phyloP scores from a whole-genome alignment of 2,329 filamentous ascomycete genomes.

The Nothophoma quercina region DNA sequence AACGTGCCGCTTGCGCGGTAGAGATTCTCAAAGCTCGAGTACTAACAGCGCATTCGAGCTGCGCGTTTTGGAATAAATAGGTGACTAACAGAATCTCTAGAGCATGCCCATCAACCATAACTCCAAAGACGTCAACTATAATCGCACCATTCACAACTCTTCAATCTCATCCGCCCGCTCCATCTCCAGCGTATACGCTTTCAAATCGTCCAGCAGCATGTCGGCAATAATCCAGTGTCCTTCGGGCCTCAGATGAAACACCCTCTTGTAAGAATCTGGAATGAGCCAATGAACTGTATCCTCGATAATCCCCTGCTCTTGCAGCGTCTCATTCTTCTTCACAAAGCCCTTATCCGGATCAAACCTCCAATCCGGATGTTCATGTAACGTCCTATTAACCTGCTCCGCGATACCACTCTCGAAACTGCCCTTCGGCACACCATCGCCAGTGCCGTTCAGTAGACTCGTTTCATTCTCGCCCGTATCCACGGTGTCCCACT shows the following conservation, averaged over 20 bases:
- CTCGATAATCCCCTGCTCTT: slow-evolving; percentile 22
- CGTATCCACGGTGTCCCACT: slow-evolving; percentile 41
- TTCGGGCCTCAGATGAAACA: slow-evolving; percentile 39
- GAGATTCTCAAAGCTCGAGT: neutral
- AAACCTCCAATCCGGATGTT: slow-evolving; percentile 39
- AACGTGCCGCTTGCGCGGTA: neutral
- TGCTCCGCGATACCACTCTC: slow-evolving; percentile 34
- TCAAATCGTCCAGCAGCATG: slow-evolving; percentile 32
- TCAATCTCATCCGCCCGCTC: neutral
- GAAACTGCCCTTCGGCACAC: slow-evolving; percentile 35
- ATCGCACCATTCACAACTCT: slow-evolving; percentile 6
- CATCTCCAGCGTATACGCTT: neutral
- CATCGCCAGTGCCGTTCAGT: slow-evolving; percentile 28
- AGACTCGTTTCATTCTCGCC: slow-evolving; percentile 32
- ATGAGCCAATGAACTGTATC: slow-evolving; percentile 41
- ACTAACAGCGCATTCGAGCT: neutral
- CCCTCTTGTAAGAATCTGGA: slow-evolving; percentile 41
- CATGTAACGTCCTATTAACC: slow-evolving; percentile 33
- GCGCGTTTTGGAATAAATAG: neutral
- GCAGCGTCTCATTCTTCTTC: slow-evolving; percentile 22
- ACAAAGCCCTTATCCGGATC: slow-evolving; percentile 35
- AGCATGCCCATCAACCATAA: neutral
- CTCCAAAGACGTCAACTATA: neutral
- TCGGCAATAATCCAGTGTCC: slow-evolving; percentile 36
- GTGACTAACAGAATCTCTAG: neutral